These are phyloP conservation scores for Akebia trifoliata DNA, from an alignment of 164 flowering plant species.

Conservation along the genomic window DNA sequence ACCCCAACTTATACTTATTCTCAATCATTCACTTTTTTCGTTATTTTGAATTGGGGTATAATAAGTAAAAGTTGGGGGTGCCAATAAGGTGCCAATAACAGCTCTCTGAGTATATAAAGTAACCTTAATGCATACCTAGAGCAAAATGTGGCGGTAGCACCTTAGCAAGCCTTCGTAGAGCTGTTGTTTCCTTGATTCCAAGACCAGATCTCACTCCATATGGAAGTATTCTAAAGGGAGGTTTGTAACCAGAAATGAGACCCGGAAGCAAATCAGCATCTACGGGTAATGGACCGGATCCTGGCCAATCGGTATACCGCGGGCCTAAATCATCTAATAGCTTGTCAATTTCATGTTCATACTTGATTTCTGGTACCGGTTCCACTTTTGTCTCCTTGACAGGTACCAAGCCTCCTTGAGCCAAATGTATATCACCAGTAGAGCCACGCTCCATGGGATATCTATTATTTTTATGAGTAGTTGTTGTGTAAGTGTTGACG, in stretches of 20 bases:
- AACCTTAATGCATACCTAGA: slow-evolving; percentile 42
- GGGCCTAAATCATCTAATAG: slow-evolving; percentile 82
- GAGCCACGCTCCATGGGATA: slow-evolving; percentile 19
- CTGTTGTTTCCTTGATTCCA: slow-evolving; percentile 55
- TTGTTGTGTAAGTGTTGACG: slow-evolving; percentile 12
- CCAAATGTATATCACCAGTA: slow-evolving; percentile 10
- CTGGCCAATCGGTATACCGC: slow-evolving; percentile 85
- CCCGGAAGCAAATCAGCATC: slow-evolving; percentile 95
- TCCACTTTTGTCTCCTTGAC: slow-evolving; percentile 22
- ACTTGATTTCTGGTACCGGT: slow-evolving; percentile 40
- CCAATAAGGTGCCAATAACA: too few relatives aligned
- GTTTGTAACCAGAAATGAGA: slow-evolving; percentile 57
- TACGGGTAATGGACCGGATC: slow-evolving; percentile 75
- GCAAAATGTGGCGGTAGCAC: slow-evolving; percentile 94
- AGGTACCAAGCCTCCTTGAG: slow-evolving; percentile 18
- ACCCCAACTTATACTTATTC: too few relatives aligned
- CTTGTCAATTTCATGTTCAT: slow-evolving; percentile 78
- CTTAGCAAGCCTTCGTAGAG: slow-evolving; percentile 73
- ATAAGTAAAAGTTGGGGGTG: too few relatives aligned
- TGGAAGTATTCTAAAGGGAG: slow-evolving; percentile 89
- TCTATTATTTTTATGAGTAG: slow-evolving; percentile 13
- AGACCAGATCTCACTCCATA: slow-evolving; percentile 68
- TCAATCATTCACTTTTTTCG: too few relatives aligned
- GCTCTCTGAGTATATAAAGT: neutral
- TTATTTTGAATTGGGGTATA: too few relatives aligned